These are phyloP conservation scores for Coelastrella sp. DNA, from an alignment of 139 green algal species.

Conservation along the genomic window DNA sequence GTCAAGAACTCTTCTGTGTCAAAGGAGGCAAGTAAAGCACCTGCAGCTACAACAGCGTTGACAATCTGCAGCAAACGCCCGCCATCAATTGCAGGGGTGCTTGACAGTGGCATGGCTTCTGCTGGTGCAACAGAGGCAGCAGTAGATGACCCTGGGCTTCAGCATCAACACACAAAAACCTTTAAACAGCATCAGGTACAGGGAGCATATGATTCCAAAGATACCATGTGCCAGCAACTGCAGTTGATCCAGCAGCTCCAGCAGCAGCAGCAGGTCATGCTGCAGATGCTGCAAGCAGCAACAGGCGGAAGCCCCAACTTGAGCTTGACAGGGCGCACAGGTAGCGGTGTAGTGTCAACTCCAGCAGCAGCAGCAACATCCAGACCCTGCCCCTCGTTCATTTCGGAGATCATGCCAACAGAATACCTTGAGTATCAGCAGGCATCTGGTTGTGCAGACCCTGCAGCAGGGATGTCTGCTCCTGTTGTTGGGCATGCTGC, in stretches of 20 bases:
- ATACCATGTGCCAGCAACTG: neutral
- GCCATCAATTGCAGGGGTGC: too few relatives aligned
- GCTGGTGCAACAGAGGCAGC: neutral
- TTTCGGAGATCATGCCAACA: too few relatives aligned
- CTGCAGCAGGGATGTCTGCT: too few relatives aligned
- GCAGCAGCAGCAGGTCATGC: slow-evolving; percentile 14
- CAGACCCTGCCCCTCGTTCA: neutral
- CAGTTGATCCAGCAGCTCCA: neutral
- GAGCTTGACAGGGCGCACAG: neutral
- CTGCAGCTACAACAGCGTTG: too few relatives aligned
- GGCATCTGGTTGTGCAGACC: too few relatives aligned
- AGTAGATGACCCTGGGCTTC: neutral
- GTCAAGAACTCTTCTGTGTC: too few relatives aligned
- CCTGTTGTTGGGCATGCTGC: too few relatives aligned
- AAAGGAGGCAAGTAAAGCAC: too few relatives aligned
- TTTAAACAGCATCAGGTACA: neutral
- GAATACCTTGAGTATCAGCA: too few relatives aligned
- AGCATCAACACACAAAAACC: neutral
- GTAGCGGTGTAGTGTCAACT: neutral
- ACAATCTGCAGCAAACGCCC: too few relatives aligned
- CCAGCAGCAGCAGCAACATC: neutral
- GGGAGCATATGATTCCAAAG: neutral
- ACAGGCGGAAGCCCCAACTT: neutral
- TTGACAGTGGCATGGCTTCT: too few relatives aligned
- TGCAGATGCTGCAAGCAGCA: neutral